Evolutionary conservation across 2,329 filamentous ascomycete species (phyloP).

Genomic region (Alternaria viburni): DNA sequence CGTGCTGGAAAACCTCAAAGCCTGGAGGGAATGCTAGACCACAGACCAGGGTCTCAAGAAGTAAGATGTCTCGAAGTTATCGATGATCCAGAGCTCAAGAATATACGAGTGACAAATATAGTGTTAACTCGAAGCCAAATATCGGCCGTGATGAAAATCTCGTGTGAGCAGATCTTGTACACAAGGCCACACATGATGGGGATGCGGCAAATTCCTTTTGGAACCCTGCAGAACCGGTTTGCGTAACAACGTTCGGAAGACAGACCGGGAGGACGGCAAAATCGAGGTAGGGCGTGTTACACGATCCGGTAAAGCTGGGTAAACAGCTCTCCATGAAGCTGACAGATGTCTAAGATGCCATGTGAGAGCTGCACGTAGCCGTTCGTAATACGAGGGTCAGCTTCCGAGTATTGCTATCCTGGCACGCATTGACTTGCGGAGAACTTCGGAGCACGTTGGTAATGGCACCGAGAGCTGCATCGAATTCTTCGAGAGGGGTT

Average conservation of each 20-base stretch:
- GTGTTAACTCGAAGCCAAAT: not conserved
- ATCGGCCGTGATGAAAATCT: not conserved
- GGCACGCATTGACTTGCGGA: slow-evolving; percentile 22
- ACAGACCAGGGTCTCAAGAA: not conserved
- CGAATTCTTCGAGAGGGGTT: not conserved
- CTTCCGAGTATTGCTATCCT: slow-evolving; percentile 19
- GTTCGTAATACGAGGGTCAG: slow-evolving; percentile 23
- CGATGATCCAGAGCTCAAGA: not conserved
- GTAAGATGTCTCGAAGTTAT: not conserved
- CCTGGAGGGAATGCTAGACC: not conserved
- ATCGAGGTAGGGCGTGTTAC: slow-evolving; percentile 8
- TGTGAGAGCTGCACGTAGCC: slow-evolving; percentile 22
- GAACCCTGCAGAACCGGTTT: slow-evolving; percentile 5
- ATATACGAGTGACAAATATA: not conserved
- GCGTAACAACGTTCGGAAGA: slow-evolving; percentile 21
- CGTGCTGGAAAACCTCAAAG: not conserved
- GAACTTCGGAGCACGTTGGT: slow-evolving; percentile 29
- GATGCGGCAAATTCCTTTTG: not conserved
- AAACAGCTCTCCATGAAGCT: not conserved
- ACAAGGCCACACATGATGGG: not conserved
- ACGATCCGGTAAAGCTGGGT: slow-evolving; percentile 1
- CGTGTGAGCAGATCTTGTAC: not conserved
- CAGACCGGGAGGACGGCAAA: slow-evolving; percentile 8
- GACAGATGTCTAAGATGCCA: not conserved
- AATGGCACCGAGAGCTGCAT: not conserved